Evolutionary conservation across 768 basidiomycete species (phyloP).

Genomic region (Naganishia kalamii): DNA sequence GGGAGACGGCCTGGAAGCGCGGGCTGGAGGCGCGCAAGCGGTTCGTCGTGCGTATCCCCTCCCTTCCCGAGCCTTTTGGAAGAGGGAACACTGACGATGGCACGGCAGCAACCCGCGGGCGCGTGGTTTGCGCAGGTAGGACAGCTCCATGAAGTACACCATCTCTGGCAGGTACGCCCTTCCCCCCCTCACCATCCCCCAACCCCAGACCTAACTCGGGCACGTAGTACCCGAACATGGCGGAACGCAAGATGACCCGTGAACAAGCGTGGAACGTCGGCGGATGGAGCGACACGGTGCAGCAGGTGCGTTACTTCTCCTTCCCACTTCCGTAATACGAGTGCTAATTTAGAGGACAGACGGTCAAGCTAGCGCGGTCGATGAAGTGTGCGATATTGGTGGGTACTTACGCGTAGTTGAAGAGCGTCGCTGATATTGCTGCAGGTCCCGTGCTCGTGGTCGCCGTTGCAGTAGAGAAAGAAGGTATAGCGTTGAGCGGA

Average conservation of each 20-base stretch:
- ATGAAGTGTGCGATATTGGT: constrained; percentile 82
- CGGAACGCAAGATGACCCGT: constrained; percentile 71
- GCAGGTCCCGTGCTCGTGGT: constrained; percentile 37
- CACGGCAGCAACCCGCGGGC: constrained; percentile 39
- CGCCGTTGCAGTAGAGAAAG: constrained; percentile 33
- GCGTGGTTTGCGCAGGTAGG: constrained; percentile 48
- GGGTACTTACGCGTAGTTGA: background rate
- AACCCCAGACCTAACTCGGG: background rate
- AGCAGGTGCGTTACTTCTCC: constrained; percentile 57
- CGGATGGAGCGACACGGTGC: constrained; percentile 91
- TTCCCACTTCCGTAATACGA: constrained; percentile 47
- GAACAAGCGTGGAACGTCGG: constrained; percentile 91
- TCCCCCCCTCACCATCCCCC: constrained; percentile 4
- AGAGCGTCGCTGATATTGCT: background rate
- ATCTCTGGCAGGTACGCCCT: constrained; percentile 85
- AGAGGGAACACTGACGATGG: too few relatives aligned
- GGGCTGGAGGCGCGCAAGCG: constrained; percentile 89
- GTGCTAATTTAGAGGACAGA: too few relatives aligned
- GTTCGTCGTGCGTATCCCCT: constrained; percentile 59
- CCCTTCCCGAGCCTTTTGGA: background rate
- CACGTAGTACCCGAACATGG: constrained; percentile 48
- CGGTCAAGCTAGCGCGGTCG: constrained; percentile 70
- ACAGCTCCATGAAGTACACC: constrained; percentile 63
- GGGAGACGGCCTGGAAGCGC: constrained; percentile 89
- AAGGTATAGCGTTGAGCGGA: too few relatives aligned